phyloP scores from a whole-genome alignment of 2,329 filamentous ascomycete species.

The Lasiodiplodia sp. region DNA sequence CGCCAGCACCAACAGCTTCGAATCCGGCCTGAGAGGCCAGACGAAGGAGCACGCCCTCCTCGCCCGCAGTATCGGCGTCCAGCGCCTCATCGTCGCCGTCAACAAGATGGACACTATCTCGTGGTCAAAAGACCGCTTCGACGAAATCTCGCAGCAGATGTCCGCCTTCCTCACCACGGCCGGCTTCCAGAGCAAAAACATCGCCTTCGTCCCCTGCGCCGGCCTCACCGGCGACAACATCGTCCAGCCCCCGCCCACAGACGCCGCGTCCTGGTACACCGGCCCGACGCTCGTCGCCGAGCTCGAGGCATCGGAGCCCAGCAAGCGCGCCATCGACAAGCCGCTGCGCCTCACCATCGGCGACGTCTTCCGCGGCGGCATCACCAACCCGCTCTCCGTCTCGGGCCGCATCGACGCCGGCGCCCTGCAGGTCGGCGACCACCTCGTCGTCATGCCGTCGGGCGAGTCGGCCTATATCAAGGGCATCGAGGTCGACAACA shows the following conservation, averaged over 20 bases:
- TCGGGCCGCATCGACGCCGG: constrained; percentile 87
- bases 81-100: constrained; percentile 85
- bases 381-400: constrained; percentile 82
- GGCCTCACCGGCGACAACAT: constrained; percentile 91
- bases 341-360: constrained; percentile 86
- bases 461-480: constrained; percentile 83
- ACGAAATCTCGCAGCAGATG: constrained; percentile 85
- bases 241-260: constrained; percentile 63
- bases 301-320: constrained; percentile 81
- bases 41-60: constrained; percentile 93
- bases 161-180: constrained; percentile 81
- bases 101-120: constrained; percentile 91
- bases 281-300: constrained; percentile 82
- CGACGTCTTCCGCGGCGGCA: constrained; percentile 82
- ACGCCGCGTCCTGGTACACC: constrained; percentile 73
- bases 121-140: constrained; percentile 84
- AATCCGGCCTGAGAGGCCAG: constrained; percentile 90
- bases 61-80: constrained; percentile 88
- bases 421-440: constrained; percentile 83
- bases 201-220: constrained; percentile 88
- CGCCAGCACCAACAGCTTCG: constrained; percentile 87
- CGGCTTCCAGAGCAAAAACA: constrained; percentile 80
- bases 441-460: constrained; percentile 79
- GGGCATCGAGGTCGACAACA: constrained; percentile 75
- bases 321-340: constrained; percentile 73